These are phyloP conservation scores for Gracilaria gracilis DNA, from an alignment of 23 red algal species.

Conservation along the genomic window DNA sequence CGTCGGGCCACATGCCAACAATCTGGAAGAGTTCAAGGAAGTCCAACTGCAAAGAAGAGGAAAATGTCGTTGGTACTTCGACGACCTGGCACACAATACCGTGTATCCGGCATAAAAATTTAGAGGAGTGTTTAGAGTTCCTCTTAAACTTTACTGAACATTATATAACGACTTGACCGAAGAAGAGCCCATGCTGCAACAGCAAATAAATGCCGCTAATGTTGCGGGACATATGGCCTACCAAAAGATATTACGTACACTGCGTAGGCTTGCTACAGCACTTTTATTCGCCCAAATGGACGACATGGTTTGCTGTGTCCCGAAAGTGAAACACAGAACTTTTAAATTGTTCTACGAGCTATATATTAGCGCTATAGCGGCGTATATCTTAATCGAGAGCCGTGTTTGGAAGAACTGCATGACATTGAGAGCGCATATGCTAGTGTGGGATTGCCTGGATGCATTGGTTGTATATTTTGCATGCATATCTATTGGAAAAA, in stretches of 20 bases:
- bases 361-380: background rate
- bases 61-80: background rate
- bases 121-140: background rate
- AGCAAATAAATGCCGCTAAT: background rate
- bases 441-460: constrained; percentile 34
- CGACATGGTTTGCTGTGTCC: background rate
- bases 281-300: background rate
- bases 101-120: background rate
- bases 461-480: constrained; percentile 33
- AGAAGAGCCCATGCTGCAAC: background rate
- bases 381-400: background rate
- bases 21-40: background rate
- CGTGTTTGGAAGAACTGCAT: background rate
- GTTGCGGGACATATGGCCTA: background rate
- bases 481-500: constrained; percentile 61
- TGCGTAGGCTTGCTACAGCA: background rate
- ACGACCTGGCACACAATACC: too few species aligned
- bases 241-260: background rate
- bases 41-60: background rate
- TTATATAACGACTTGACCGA: background rate
- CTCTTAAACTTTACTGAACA: background rate
- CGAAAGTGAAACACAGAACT: background rate
- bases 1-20: too few species aligned
- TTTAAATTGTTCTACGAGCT: background rate
- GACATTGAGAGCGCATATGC: background rate